Evolutionary conservation across 2,329 filamentous ascomycete genomes (phyloP), one percentile per base, ranked within the genome.

Genomic region (Epichloe brachyelytri): DNA sequence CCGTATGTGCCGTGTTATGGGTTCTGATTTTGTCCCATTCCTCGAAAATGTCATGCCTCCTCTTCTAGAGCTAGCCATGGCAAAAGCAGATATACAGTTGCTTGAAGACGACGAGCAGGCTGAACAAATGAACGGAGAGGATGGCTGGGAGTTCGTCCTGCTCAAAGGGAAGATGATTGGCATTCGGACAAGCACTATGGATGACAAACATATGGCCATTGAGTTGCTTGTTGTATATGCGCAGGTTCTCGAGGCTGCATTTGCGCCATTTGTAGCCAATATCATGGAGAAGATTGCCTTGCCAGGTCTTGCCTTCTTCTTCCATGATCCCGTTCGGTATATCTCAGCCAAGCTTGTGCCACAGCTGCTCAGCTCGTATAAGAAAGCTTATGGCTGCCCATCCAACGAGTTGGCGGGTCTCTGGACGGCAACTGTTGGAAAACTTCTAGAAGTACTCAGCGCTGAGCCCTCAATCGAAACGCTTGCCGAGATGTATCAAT

Each of bases 161-260:
- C 78, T 98, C 51, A 95, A 95, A 71, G 93, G 93, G 58, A 97
- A 97, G 74, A 88, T 95, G 68, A 96, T 98, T 62, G 93, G 93
- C 57, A 98, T 98, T 71, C 89, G 90, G 72, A 98, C 93, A 7
- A 95, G 88, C 66, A 88, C 86, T 10, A 83, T 98, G 67, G 93
- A 98, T 61, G 93, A 98, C 71, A 98, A 98, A 75, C 90, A 97
- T 68, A 96, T 95, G 79, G 93, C 93, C n/a, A 97, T 98, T 57
- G 93, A 98, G 70, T 81, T 98, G 49, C 85, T 98, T 54, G 90
- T 95, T 45, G 91, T 98, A 55, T 98, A 98, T 63, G 91, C 93
- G 2, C 89, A 96, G 65, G 90, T 95, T 26, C 78, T 98, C n/a
- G 88, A 96, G 65, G 88, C 78, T 20, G 81, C 86, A 33, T 98